Conservation (phyloP, 2,329 filamentous ascomycete genomes). For the Hymenoscyphus occultus region DNA sequence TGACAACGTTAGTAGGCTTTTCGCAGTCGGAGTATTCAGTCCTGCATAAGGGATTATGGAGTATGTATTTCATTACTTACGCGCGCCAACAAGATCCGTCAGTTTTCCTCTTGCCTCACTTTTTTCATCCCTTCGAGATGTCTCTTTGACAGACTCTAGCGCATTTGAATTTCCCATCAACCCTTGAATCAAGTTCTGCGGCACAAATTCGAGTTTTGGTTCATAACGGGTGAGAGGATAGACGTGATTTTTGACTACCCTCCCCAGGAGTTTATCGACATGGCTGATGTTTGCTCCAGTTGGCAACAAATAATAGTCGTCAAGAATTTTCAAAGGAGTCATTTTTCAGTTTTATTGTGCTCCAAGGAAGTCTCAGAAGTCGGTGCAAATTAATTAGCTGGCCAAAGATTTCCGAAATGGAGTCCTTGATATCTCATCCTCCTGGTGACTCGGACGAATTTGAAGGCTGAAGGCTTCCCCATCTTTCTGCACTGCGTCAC, state of each 20-base stretch:
- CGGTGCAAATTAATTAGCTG: neutral
- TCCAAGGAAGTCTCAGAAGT: neutral
- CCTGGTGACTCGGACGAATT: neutral
- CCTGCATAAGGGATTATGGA: neutral
- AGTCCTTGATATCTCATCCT: neutral
- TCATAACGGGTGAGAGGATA: slow-evolving; percentile 1
- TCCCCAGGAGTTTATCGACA: neutral
- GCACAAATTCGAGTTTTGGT: neutral
- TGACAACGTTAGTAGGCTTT: no score
- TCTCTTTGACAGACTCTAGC: neutral
- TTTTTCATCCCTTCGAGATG: neutral
- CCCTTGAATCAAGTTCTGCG: neutral
- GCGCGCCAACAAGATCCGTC: no score
- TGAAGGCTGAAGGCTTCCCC: neutral
- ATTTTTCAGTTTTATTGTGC: neutral
- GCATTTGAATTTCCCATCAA: neutral
- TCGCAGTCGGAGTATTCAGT: neutral
- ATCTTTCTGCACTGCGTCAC: neutral
- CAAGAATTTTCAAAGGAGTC: neutral
- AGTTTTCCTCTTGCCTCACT: neutral
- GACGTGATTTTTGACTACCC: neutral
- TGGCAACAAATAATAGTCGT: neutral
- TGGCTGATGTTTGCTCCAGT: neutral
- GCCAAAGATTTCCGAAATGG: no score
- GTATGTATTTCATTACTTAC: neutral